Percentiles rank a stretch among this genome's conserved stretches.
Evolutionary conservation across 257 asterid genomes (phyloP).

Genomic region (Gentiana dahurica): DNA sequence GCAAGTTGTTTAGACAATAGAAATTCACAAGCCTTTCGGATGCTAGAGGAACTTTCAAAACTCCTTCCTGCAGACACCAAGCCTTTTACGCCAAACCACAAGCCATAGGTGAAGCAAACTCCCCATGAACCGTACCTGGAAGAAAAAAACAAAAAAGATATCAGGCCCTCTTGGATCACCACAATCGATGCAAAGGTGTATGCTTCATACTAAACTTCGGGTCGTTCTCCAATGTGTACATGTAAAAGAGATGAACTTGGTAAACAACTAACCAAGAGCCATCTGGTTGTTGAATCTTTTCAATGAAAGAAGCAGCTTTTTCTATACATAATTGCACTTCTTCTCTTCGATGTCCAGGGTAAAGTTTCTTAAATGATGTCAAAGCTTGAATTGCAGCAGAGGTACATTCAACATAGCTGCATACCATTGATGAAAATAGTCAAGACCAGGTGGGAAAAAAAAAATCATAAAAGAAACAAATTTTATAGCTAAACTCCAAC

Average conservation of each 20-base stretch:
- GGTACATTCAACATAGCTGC: constrained; percentile 69
- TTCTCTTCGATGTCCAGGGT: constrained; percentile 28
- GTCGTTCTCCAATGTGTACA: too few relatives aligned
- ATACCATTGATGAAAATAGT: too few relatives aligned
- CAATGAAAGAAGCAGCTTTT: constrained; percentile 44
- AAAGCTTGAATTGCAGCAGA: constrained; percentile 49
- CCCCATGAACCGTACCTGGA: constrained; percentile 78
- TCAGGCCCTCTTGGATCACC: not conserved
- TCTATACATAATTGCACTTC: constrained; percentile 35
- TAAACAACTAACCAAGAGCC: constrained; percentile 44
- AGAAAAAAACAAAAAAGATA: not conserved
- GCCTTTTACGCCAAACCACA: constrained; percentile 67
- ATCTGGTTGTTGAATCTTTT: constrained; percentile 43
- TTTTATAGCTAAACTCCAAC: too few relatives aligned
- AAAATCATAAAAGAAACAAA: too few relatives aligned
- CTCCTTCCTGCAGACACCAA: constrained; percentile 40
- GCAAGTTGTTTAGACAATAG: constrained; percentile 58
- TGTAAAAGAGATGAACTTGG: too few relatives aligned
- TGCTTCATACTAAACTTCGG: not conserved
- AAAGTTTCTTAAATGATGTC: constrained; percentile 19
- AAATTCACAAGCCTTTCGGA: constrained; percentile 56
- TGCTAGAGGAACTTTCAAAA: constrained; percentile 27
- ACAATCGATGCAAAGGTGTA: not conserved
- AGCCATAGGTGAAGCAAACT: constrained; percentile 64
- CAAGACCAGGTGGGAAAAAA: too few relatives aligned